Base-by-base conservation (phyloP, 2,329 filamentous ascomycete genomes). In the Botryotinia calthae region DNA sequence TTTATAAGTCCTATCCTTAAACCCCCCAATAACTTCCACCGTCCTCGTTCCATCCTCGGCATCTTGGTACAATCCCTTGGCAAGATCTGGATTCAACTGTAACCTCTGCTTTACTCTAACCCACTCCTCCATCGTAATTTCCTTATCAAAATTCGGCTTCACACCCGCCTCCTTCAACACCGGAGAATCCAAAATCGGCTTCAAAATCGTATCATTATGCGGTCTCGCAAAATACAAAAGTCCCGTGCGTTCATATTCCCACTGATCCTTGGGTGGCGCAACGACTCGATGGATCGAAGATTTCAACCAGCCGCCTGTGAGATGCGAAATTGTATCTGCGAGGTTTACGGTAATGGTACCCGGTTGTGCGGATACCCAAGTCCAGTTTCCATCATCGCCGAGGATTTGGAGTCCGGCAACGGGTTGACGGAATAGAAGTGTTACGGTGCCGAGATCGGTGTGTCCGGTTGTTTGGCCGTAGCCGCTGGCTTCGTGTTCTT, bases 391-490 rank as follows among this genome's bases (percentile, higher is more conserved):
- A 0, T 84, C 82, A 0, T 83, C 80, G n/a, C 84, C 83, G 28
- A 86, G 84, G 40, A 89, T 87, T 76, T 90, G 87, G 1, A 89
- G 82, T 0, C 85, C 87, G 0, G 87, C 86, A 1, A 89, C 85
- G 0, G 87, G 88, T 74, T 89, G 88, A 0, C 87, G 82, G 81
- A 90, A 89, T 0, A 89, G 82, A 4, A 89, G 80, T 0, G 87
- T 89, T 0, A 89, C 82, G 0, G 85, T 86, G 0, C 87, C 87
- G 0, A 89, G 80, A 74, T 90, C 87, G 0, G 87, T 89, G 76
- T 89, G 87, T 0, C 87, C 87, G 0, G 81, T 81, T 0, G 82
- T 82, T 75, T 85, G 86, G 0, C 87, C 80, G 31, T 81, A 80
- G 0, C 83, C 84, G 2, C 83, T 82, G 56, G 81, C 82, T 44